These are phyloP conservation scores for Syncephalastrum contaminatum DNA, from an alignment of 371 early-diverging fungal genomes.

Conservation along the genomic window DNA sequence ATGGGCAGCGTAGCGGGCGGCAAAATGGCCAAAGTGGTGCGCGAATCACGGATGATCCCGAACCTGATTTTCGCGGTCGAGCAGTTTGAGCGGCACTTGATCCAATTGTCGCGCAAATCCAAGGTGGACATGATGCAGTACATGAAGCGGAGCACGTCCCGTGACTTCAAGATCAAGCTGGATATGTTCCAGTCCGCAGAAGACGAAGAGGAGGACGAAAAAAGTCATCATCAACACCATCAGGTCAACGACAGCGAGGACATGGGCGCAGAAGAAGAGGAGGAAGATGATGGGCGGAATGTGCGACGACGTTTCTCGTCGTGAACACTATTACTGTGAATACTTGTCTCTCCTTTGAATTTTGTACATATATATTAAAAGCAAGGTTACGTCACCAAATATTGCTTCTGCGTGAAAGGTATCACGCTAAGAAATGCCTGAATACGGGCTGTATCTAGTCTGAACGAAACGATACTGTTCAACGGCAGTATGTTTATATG, in stretches of 20 bases:
- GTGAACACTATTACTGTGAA: too few species aligned
- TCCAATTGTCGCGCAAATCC: slow-evolving; percentile 62
- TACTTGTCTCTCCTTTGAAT: too few species aligned
- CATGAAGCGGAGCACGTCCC: slow-evolving; percentile 68
- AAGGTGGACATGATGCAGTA: slow-evolving; percentile 67
- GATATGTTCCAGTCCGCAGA: slow-evolving; percentile 26
- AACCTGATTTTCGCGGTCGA: slow-evolving; percentile 64
- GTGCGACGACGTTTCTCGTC: too few species aligned
- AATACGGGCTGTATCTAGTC: too few species aligned
- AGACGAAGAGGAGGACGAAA: slow-evolving; percentile 8
- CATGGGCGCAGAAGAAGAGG: not conserved
- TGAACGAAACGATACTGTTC: too few species aligned
- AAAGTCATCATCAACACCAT: not conserved
- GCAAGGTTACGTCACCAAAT: too few species aligned
- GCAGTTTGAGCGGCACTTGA: slow-evolving; percentile 67
- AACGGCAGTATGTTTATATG: too few species aligned
- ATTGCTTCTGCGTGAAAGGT: too few species aligned
- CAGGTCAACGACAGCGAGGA: not conserved
- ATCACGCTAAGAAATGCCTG: too few species aligned
- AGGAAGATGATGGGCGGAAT: not conserved
- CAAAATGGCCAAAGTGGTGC: slow-evolving; percentile 44
- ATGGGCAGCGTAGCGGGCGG: not conserved
- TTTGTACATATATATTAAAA: too few species aligned
- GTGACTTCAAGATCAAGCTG: slow-evolving; percentile 68
- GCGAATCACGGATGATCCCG: slow-evolving; percentile 68